Evolutionary conservation across 371 early-diverging fungal species (phyloP), one percentile per base, ranked within the genome.

Genomic region (Rhizopus microsporus): DNA sequence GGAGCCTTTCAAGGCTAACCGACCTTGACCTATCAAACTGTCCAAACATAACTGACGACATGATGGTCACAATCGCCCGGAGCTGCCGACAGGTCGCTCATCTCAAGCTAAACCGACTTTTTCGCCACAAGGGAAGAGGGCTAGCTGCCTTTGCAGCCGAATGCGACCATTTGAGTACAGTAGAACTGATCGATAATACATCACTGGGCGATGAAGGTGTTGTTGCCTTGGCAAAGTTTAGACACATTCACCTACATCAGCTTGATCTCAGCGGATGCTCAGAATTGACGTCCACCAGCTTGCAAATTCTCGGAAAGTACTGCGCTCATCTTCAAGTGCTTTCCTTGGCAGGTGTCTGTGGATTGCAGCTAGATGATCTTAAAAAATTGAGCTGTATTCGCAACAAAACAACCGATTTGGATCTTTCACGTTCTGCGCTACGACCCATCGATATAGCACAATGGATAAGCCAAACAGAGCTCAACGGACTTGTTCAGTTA

Each of bases 211-310:
- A 74, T 55, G 60, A 59, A 44, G 69, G 66, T 2, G 29, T 69
- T n/a, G 44, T 53, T 5, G 68, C 72, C 4, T 30, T 74, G 2
- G 71, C 69, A 8, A 74, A 74, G 31, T 71, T 74, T 35, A 48
- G 72, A 31, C 63, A 66, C 13, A 66, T 74, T 38, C 50, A 47
- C 9, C 51, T 74, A 3, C 44, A 50, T n/a, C 60, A 68, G 43
- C 30, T 74, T 2, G 69, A 74, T 37, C 32, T 74, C 9, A 66
- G 67, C 3, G 71, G 69, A 1, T 74, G 75, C n/a, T 40, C 23
- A 0, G 52, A 58, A 15, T 15, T 74, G 7, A 69, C 67, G 8
- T 23, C 54, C 9, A 55, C 45, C 7, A 69, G 72, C 1, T 54
- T 74, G 35, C 44, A 50, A 1, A 42, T 56, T 8, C 35, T 71